These are phyloP conservation scores for Brassica balearica DNA, from an alignment of 441 rosid genomes.

Conservation along the genomic window DNA sequence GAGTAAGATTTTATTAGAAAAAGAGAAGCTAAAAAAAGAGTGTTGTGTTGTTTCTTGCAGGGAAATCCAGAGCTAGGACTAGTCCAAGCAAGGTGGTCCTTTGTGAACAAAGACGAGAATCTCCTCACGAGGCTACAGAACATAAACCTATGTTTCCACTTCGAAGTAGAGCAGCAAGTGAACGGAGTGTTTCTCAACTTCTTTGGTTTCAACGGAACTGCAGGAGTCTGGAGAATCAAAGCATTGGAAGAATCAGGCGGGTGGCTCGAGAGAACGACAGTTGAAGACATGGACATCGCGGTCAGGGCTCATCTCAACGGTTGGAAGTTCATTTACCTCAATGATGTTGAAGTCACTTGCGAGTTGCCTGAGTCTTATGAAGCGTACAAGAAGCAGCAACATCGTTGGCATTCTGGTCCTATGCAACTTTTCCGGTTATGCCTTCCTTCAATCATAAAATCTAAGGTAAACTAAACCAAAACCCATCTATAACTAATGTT, in stretches of 20 bases:
- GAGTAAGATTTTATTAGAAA: neutral
- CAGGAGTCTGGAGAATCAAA: constrained; percentile 95
- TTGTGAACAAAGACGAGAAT: constrained; percentile 93
- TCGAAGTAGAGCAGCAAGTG: constrained; percentile 97
- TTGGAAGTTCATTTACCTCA: constrained; percentile 86
- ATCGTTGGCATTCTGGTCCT: constrained; percentile 98
- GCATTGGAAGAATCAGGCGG: constrained; percentile 93
- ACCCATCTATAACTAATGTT: neutral
- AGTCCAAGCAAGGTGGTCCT: constrained; percentile 94
- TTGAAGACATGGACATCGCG: constrained; percentile 96
- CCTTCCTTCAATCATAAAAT: constrained; percentile 71
- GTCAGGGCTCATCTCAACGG: constrained; percentile 91
- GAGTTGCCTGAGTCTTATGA: constrained; percentile 94
- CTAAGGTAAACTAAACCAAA: constrained; percentile 59
- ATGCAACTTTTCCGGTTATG: constrained; percentile 94
- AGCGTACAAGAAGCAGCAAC: constrained; percentile 94
- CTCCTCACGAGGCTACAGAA: constrained; percentile 89
- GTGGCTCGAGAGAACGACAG: constrained; percentile 95
- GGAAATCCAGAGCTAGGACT: constrained; percentile 84
- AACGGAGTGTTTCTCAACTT: constrained; percentile 78
- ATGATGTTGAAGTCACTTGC: constrained; percentile 82
- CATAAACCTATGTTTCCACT: constrained; percentile 88
- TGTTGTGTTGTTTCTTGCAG: constrained; percentile 49
- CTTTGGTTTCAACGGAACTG: constrained; percentile 96
- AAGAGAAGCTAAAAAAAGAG: neutral